These are phyloP conservation scores for Ophryocystis elektroscirrha DNA, from an alignment of 169 alveolate species.

Conservation along the genomic window DNA sequence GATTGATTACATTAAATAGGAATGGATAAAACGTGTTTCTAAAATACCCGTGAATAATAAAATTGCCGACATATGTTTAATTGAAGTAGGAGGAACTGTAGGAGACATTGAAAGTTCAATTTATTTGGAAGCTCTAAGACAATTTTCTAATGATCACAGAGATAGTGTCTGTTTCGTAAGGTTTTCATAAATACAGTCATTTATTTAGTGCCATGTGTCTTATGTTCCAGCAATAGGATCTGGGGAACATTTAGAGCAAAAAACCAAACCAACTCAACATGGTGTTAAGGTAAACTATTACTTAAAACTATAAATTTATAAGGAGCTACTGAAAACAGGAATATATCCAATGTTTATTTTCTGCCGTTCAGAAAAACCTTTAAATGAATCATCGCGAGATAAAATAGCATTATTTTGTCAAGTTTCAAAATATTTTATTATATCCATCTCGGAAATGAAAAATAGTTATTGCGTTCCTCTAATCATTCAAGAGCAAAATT, in stretches of 20 bases:
- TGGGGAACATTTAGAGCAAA: conserved; percentile 69
- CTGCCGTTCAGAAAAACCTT: conserved; percentile 49
- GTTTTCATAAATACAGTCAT: background rate
- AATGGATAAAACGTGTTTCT: conserved; percentile 53
- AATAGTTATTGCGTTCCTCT: conserved; percentile 32
- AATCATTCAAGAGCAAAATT: conserved; percentile 41
- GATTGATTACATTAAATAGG: conserved; percentile 34
- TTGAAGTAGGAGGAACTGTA: conserved; percentile 91
- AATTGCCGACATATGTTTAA: conserved; percentile 61
- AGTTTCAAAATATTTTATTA: conserved; percentile 34
- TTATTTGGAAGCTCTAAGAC: conserved; percentile 69
- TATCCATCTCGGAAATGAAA: conserved; percentile 14
- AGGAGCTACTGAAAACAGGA: conserved; percentile 26
- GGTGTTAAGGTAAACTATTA: too few species aligned
- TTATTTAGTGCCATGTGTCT: conserved; percentile 31
- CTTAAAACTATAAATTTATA: background rate
- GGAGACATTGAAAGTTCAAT: conserved; percentile 83
- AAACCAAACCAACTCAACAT: conserved; percentile 78
- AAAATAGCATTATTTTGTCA: conserved; percentile 53
- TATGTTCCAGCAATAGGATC: conserved; percentile 52
- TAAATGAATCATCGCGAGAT: conserved; percentile 31
- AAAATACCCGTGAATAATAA: conserved; percentile 26
- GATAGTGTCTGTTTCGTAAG: conserved; percentile 7
- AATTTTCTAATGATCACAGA: conserved; percentile 23
- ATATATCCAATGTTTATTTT: conserved; percentile 23